Conservation (phyloP, 2,329 filamentous ascomycete genomes). For the Aspergillus piperis region DNA sequence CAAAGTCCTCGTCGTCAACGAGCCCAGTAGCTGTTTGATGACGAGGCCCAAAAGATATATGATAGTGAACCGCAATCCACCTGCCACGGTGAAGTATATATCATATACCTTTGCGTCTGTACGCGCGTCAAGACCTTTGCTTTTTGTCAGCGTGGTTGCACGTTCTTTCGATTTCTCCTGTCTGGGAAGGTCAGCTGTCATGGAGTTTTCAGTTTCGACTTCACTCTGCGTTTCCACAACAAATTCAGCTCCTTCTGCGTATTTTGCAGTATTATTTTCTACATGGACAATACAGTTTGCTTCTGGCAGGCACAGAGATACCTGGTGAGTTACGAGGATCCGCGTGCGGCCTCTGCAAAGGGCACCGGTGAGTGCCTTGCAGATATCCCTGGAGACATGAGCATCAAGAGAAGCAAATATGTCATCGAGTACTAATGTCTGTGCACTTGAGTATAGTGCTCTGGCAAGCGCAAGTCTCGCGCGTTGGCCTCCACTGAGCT, state of each 20-base stretch:
- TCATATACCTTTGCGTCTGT: not conserved
- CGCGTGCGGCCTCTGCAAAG: not conserved
- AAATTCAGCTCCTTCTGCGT: not conserved
- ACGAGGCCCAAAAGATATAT: not conserved
- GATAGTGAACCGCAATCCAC: not conserved
- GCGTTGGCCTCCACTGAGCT: slow-evolving; percentile 1
- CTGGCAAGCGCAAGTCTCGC: not conserved
- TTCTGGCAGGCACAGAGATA: not conserved
- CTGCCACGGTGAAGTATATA: not conserved
- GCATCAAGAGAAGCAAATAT: slow-evolving; percentile 1
- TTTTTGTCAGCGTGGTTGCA: not conserved
- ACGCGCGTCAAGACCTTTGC: not conserved
- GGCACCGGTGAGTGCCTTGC: not conserved
- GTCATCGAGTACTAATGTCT: not conserved
- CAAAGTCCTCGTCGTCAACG: not conserved
- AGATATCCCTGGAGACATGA: not conserved
- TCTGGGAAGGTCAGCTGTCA: not conserved
- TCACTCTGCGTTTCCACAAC: not conserved
- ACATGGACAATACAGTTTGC: not conserved
- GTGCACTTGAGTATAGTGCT: not conserved
- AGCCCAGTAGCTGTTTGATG: not conserved
- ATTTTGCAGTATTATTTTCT: not conserved
- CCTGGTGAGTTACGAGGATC: not conserved
- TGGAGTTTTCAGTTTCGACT: not conserved
- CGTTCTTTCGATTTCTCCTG: not conserved